phyloP scores from a whole-genome alignment of 2,329 filamentous ascomycete species.

The Paracoccidioides brasiliensis region DNA sequence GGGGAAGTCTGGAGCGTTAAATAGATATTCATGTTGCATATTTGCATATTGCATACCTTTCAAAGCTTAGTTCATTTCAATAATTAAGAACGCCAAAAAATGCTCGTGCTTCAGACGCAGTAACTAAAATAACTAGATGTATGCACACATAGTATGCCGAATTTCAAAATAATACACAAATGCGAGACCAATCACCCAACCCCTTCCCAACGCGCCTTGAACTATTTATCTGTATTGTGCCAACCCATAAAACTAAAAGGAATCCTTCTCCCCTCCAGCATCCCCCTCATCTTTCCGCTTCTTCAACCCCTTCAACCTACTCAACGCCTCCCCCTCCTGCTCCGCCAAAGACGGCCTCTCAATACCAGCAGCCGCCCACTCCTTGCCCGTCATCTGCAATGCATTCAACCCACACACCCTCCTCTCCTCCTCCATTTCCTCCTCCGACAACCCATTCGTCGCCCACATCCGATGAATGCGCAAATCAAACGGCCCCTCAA shows the following conservation, averaged over 20 bases:
- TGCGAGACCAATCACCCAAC: not conserved
- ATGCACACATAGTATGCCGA: not conserved
- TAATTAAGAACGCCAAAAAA: not conserved
- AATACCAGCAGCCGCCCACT: not conserved
- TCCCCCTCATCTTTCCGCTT: constrained; percentile 21
- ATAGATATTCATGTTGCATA: not conserved
- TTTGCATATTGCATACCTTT: too few relatives aligned
- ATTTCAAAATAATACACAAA: not conserved
- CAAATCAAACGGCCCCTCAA: constrained; percentile 79
- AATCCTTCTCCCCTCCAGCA: not conserved
- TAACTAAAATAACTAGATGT: not conserved
- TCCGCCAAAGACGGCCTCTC: constrained; percentile 9
- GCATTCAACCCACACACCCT: constrained; percentile 29
- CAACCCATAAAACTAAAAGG: not conserved
- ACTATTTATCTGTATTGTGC: not conserved
- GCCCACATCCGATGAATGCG: constrained; percentile 82
- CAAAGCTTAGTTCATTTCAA: not conserved
- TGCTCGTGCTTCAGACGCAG: not conserved
- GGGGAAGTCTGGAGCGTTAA: not conserved
- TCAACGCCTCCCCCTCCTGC: constrained; percentile 11
- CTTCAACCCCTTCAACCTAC: constrained; percentile 21
- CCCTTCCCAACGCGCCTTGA: not conserved
- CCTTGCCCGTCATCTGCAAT: constrained; percentile 24
- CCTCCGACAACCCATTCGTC: constrained; percentile 52
- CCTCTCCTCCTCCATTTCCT: constrained; percentile 28